Evolutionary conservation across 2,329 filamentous ascomycete genomes (phyloP).

Genomic region (Colletotrichum sp.): DNA sequence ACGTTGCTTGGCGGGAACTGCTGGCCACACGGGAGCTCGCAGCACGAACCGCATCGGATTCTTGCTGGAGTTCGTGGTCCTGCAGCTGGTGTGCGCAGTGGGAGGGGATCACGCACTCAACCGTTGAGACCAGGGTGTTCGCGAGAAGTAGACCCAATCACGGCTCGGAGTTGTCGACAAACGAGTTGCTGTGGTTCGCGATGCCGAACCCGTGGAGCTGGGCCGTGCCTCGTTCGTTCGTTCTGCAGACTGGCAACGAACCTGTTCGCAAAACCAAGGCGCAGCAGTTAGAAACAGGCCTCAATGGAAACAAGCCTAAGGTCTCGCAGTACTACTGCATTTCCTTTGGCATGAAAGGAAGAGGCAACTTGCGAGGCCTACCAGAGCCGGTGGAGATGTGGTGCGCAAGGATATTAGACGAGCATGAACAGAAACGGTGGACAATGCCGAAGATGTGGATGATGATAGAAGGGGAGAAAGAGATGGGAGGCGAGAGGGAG

Average conservation of each 20-base stretch:
- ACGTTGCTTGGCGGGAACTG: constrained; percentile 5
- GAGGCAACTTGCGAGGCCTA: not conserved
- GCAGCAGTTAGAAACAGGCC: constrained; percentile 18
- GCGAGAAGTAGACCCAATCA: constrained; percentile 12
- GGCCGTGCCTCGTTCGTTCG: constrained; percentile 18
- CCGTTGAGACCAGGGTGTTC: constrained; percentile 11
- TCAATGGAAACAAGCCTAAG: constrained; percentile 2
- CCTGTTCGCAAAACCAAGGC: constrained; percentile 20
- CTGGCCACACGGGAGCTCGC: constrained; percentile 10
- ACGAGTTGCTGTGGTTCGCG: constrained; percentile 15
- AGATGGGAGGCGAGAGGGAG: constrained; percentile 18
- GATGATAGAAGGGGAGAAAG: not conserved
- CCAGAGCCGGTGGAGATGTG: not conserved
- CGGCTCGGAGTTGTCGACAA: constrained; percentile 7
- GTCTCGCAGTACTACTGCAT: constrained; percentile 2
- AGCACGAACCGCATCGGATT: constrained; percentile 14
- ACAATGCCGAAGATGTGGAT: not conserved
- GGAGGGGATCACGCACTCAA: constrained; percentile 23
- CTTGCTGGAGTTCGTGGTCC: constrained; percentile 17
- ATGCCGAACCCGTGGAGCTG: constrained; percentile 11
- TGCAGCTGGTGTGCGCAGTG: constrained; percentile 1
- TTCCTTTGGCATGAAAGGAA: constrained; percentile 2
- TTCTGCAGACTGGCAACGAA: constrained; percentile 9
- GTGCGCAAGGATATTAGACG: not conserved
- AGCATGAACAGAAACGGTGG: not conserved